Base-by-base conservation (phyloP, 176 grass and related monocot genomes). In the Paspalum vaginatum region DNA sequence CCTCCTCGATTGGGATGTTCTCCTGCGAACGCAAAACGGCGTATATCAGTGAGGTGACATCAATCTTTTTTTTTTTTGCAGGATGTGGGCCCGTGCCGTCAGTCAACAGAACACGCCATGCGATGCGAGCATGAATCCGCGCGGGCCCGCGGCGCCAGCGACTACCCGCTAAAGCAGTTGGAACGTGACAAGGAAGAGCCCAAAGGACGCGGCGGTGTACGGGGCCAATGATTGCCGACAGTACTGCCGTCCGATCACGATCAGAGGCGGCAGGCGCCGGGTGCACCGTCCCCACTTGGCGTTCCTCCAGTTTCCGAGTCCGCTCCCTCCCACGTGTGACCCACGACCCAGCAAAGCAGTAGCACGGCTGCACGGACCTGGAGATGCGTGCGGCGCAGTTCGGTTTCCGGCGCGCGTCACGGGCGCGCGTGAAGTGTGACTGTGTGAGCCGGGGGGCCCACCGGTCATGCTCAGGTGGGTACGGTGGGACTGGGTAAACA, bases 1-100 rank as follows among this genome's bases (percentile, higher is more conserved):
- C 97, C 85, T 99, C 91, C 82, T 99, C 93, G 40, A 99, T 85
- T 8, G 97, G 97, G 27, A 99, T 93, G 68, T 88, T 91, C 84
- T 99, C 97, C 97, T 99, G 90, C 59, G 45, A 43, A 58, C 9
- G 81, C 24, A 76, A 10, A 24, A 24, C 60, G 52, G 32, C 20
- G n/a, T n/a, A n/a, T n/a, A 69, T 75, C 9, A 40, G 50, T 9
- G 13, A 62, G 37, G 7, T 25, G 18, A 54, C 57, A 75, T 8
- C 7, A 11, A 57, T 26, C n/a, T n/a, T n/a, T n/a, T n/a, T n/a
- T 21, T 8, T 58, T 64, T 72, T 57, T 9, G 47, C 48, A 44
- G 26, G 39, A 37, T 4, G 49, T 26, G 61, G 54, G 62, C 44
- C 32, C 20, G 11, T 15, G 14, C 1, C 10, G 41, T 44, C 66